Base-by-base conservation (phyloP, 768 basidiomycete species). In the Serendipita sp. region DNA sequence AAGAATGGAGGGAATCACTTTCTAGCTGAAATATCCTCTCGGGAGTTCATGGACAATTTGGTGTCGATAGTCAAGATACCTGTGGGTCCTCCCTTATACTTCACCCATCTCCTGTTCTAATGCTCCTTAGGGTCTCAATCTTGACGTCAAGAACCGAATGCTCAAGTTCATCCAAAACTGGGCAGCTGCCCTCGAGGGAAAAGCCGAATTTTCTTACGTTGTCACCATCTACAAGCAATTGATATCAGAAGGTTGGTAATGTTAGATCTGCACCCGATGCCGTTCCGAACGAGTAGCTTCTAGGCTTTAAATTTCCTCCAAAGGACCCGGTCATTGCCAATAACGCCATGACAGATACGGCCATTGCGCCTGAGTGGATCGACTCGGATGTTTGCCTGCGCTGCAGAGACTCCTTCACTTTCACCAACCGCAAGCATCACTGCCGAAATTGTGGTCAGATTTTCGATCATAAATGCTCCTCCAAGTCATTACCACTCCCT, bases 1-100 rank as follows among this genome's bases (percentile, higher is more conserved):
- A 99, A 99, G 85, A 99, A 99, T 70, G 92, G 92, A 8, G 96
- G 96, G 0, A 92, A 97, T 68, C 83, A 85, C 48, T 98, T 99
- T 71, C 76, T 98, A 60, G 74, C 74, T 1, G 92, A 96, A 72
- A 75, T 95, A 53, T 84, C 88, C 3, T 91, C 90, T 3, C 80
- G 91, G 64, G 93, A 97, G 71, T 95, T 94, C 72, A 86, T 95
- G 74, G 93, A 95, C 74, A 94, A 94, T 71, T 80, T 95, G 63
- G 87, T 89, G 47, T 92, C 89, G 5, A 85, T 95, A 66, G 81
- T 95, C 71, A 91, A 87, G 75, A 79, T 88, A 15, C 85, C 88
- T 3, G 75, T 75, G 45, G 67, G 73, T 56, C 32, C 35, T 11
- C n/a, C 7, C 8, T n/a, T 18, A 18, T n/a, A 13, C 13, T 18